Percentiles rank a stretch among this genome's conserved stretches.
phyloP scores from a whole-genome alignment of 768 basidiomycete genomes.

The Termitomyces sp. region DNA sequence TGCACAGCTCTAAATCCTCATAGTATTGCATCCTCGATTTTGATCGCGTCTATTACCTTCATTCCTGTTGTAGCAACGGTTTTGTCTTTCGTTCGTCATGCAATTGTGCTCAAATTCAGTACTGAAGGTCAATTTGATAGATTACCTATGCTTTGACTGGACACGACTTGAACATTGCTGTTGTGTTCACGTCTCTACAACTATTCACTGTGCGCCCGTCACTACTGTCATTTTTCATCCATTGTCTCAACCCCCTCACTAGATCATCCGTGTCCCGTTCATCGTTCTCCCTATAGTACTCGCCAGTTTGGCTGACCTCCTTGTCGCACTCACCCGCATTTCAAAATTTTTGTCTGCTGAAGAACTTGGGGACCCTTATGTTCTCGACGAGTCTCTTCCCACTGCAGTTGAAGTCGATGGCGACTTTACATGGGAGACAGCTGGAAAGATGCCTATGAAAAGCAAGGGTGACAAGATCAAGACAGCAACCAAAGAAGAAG shows the following conservation, averaged over 20 bases:
- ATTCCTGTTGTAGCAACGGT: conserved; percentile 51
- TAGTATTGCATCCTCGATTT: conserved; percentile 31
- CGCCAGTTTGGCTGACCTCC: conserved; percentile 42
- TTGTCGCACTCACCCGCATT: conserved; percentile 49
- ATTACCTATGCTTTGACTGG: conserved; percentile 62
- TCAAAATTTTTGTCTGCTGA: conserved; percentile 49
- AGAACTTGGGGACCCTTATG: conserved; percentile 46
- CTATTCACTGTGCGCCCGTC: conserved; percentile 47
- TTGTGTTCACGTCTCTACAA: conserved; percentile 56
- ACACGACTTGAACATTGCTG: conserved; percentile 49
- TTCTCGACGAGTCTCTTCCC: conserved; percentile 34
- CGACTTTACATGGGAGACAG: conserved; percentile 51
- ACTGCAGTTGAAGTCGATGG: conserved; percentile 46
- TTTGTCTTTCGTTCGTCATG: conserved; percentile 44
- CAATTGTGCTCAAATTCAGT: not conserved
- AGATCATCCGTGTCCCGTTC: conserved; percentile 61
- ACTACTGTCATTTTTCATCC: not conserved
- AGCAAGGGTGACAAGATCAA: conserved; percentile 13
- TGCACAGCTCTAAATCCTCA: conserved; percentile 6
- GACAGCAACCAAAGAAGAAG: conserved; percentile 15
- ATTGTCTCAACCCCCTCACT: not conserved
- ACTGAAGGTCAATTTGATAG: conserved; percentile 25
- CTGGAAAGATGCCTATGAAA: conserved; percentile 19
- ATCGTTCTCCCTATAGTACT: conserved; percentile 55
- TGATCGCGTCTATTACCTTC: conserved; percentile 46